Base-by-base conservation (phyloP, 1,139 yeast species). In the Yamadazyma jaroonii region DNA sequence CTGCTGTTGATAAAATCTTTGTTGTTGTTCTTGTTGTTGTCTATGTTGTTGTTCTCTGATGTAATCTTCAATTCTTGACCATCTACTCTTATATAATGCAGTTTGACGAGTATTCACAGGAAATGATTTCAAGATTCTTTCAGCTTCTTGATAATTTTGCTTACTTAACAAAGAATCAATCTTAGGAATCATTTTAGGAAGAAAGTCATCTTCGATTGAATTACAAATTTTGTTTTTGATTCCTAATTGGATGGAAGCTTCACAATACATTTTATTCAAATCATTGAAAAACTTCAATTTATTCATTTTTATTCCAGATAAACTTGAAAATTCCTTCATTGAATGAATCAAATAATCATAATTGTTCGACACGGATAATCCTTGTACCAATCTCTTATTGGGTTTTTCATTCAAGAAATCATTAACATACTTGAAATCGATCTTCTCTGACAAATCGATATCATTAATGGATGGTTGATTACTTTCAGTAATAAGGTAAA, bases 191-290 rank as follows among this genome's bases (percentile, higher is more conserved):
- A 62, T 46, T 32, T 72, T 77, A 10, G 79, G 78, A 29, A 75
- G 62, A 52, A 74, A 76, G 3, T 50, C 50, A 36, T 63, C 63
- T 9, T 55, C 46, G 17, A 57, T 56, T 23, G 42, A 36, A 21
- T 56, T 49, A 53, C 86, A 80, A 35, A 53, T 61, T 14, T 46
- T 41, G 6, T 52, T 50, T 26, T 57, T 60, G 26, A 61, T 54
- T 29, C 59, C 57, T 5, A 54, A 51, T 37, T 61, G 61, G 14
- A 71, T 63, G 34, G 56, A 64, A 1, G 74, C 60, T 46, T 77
- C 81, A 54, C 85, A 79, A 2, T 72, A 54, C 11, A 69, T 48
- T 39, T 62, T 72, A 27, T 63, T 55, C 31, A 79, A 56, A 29
- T 64, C 68, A 9, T 50, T 46, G 4, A 56, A 33, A 35, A 67